phyloP scores from a whole-genome alignment of 768 basidiomycete species.

The Mrakia frigida region DNA sequence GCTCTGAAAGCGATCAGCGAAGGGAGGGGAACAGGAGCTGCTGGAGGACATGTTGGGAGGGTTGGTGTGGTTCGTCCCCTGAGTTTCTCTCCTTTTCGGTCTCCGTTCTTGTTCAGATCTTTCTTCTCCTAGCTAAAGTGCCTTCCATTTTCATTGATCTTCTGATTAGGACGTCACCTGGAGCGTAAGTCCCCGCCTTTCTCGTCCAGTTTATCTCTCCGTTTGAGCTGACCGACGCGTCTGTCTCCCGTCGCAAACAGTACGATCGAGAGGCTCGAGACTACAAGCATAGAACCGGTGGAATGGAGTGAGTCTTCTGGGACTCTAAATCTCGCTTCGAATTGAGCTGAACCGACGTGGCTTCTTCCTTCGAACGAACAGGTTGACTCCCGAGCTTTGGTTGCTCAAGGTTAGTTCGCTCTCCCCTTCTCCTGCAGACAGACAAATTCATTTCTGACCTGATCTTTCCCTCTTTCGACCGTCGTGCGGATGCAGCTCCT shows the following conservation, averaged over 20 bases:
- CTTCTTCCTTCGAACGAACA: background rate
- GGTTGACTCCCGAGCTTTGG: conserved; percentile 5
- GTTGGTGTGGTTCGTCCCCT: background rate
- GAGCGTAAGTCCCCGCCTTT: background rate
- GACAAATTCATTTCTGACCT: too few species aligned
- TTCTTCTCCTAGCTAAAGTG: background rate
- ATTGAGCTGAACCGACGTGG: background rate
- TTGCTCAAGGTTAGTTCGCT: background rate
- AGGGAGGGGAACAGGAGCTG: background rate
- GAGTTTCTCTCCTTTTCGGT: background rate
- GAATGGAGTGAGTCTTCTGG: background rate
- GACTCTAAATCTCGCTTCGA: background rate
- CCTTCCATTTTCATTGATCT: background rate
- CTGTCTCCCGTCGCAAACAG: background rate
- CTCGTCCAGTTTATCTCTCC: background rate
- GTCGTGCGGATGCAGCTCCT: too few species aligned
- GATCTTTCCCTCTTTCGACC: too few species aligned
- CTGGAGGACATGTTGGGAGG: background rate
- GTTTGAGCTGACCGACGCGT: background rate
- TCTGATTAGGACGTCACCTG: background rate
- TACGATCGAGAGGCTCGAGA: background rate
- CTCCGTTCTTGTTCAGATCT: background rate
- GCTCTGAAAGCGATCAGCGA: background rate
- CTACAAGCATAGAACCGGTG: background rate
- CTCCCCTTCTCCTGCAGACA: too few species aligned